phyloP scores from a whole-genome alignment of 352 stramenopile genomes.

The Pythium phragmitis region DNA sequence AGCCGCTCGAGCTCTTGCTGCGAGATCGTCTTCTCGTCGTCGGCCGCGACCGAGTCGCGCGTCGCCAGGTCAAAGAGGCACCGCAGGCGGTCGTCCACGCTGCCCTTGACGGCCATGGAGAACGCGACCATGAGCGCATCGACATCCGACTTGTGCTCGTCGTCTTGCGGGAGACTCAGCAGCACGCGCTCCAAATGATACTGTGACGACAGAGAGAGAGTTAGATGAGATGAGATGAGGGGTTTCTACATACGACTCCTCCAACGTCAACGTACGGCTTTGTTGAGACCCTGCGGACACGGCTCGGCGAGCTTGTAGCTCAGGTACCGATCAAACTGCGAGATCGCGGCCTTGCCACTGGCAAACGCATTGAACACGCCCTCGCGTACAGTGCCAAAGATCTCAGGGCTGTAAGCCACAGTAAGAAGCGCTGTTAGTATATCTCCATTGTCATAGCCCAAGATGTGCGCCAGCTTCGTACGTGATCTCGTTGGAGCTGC shows the following conservation, averaged over 20 bases:
- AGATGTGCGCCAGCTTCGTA: slow-evolving; percentile 23
- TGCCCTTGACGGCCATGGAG: slow-evolving; percentile 79
- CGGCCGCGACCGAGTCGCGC: slow-evolving; percentile 32
- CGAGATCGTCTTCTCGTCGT: slow-evolving; percentile 48
- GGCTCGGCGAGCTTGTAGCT: slow-evolving; percentile 63
- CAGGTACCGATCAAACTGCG: slow-evolving; percentile 80
- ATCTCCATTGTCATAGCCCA: no score
- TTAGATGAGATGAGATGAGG: background rate
- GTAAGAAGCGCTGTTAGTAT: background rate
- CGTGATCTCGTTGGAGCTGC: slow-evolving; percentile 79
- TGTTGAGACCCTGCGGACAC: slow-evolving; percentile 59
- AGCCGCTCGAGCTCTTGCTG: slow-evolving; percentile 60
- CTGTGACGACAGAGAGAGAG: slow-evolving; percentile 19
- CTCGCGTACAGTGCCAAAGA: slow-evolving; percentile 48
- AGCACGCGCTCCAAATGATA: slow-evolving; percentile 80
- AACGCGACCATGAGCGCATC: slow-evolving; percentile 80
- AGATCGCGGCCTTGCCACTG: slow-evolving; percentile 57
- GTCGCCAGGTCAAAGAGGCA: slow-evolving; percentile 73
- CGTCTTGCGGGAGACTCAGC: slow-evolving; percentile 59
- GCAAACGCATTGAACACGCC: slow-evolving; percentile 58
- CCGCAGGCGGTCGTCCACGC: slow-evolving; percentile 62
- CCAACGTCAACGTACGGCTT: slow-evolving; percentile 36
- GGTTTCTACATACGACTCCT: background rate
- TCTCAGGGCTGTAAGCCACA: slow-evolving; percentile 36
- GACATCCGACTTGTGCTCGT: slow-evolving; percentile 56